Percentiles rank a stretch among this genome's conserved stretches.
These are phyloP conservation scores for Ruellia speciosa DNA, from an alignment of 305 asterid genomes.

Conservation along the genomic window DNA sequence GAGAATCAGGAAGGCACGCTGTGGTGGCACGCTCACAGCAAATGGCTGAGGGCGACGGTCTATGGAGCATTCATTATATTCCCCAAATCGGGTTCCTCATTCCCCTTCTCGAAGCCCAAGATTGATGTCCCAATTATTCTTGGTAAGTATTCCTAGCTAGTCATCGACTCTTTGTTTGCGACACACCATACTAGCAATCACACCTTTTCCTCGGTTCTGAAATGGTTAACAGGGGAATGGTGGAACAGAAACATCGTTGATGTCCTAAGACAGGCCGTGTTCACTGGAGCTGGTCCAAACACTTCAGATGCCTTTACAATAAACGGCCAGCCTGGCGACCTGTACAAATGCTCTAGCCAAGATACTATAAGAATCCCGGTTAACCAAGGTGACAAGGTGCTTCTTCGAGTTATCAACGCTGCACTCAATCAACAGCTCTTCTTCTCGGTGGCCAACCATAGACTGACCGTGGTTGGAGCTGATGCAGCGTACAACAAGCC, in stretches of 20 bases:
- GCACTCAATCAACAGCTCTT: conserved; percentile 53
- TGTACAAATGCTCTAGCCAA: conserved; percentile 40
- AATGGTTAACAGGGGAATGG: conserved; percentile 39
- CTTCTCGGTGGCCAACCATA: conserved; percentile 59
- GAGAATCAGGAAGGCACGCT: conserved; percentile 44
- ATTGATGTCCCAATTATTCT: conserved; percentile 40
- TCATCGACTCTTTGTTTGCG: background rate
- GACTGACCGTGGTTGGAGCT: conserved; percentile 57
- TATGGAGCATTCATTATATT: conserved; percentile 35
- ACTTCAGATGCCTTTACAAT: conserved; percentile 45
- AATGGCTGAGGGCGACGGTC: conserved; percentile 50
- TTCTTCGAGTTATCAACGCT: conserved; percentile 41
- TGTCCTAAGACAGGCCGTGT: conserved; percentile 31
- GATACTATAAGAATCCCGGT: conserved; percentile 35
- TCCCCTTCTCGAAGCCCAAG: conserved; percentile 36
- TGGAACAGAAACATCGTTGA: conserved; percentile 31
- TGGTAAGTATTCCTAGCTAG: conserved; percentile 19
- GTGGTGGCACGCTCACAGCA: conserved; percentile 57
- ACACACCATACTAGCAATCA: background rate
- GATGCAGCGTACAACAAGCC: conserved; percentile 61
- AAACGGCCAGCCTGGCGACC: conserved; percentile 52
- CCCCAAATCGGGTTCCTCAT: conserved; percentile 31
- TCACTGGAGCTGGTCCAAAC: conserved; percentile 42
- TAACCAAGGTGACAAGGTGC: conserved; percentile 41
- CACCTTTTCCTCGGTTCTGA: background rate